A percentile compares a stretch with the other conserved stretches of the same genome.
Conservation (phyloP, 2,329 filamentous ascomycete species). For the Penicillium verrucosum region DNA sequence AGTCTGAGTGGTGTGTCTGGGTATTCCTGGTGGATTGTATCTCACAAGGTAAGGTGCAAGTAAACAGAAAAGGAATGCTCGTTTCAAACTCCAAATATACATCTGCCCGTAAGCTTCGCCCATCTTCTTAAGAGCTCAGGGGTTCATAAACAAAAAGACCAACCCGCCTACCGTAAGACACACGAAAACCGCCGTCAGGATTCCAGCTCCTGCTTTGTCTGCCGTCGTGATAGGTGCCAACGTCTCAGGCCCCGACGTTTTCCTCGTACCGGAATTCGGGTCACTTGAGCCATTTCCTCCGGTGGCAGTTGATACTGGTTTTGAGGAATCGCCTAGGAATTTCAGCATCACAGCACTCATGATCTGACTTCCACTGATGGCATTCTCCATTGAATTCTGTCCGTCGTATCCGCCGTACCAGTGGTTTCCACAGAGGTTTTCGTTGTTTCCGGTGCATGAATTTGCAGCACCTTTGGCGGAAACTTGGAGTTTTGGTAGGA, state of each 20-base stretch:
- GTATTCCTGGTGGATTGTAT: no score
- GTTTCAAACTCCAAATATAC: not conserved
- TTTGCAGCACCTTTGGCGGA: conserved; percentile 59
- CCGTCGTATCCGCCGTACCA: conserved; percentile 58
- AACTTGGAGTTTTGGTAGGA: conserved; percentile 56
- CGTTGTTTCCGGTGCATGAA: conserved; percentile 57
- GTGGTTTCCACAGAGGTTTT: conserved; percentile 61
- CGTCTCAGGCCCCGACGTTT: no score
- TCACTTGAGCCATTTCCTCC: conserved; percentile 1
- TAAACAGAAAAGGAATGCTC: not conserved
- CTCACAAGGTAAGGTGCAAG: not conserved
- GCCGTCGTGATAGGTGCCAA: not conserved
- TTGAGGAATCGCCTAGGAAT: not conserved
- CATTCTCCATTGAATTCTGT: conserved; percentile 61
- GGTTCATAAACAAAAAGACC: not conserved
- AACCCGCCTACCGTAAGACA: not conserved
- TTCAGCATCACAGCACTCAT: conserved; percentile 32
- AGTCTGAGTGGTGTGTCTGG: no score
- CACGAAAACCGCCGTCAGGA: not conserved
- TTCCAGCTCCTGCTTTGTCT: conserved; percentile 4
- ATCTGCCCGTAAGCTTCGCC: not conserved
- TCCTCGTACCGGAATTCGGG: not conserved
- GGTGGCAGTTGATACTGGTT: not conserved
- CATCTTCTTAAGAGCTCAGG: not conserved
- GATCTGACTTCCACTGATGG: conserved; percentile 64